Base-by-base conservation (phyloP, 371 early-diverging fungal genomes). In the Rhizopus arrhizus region DNA sequence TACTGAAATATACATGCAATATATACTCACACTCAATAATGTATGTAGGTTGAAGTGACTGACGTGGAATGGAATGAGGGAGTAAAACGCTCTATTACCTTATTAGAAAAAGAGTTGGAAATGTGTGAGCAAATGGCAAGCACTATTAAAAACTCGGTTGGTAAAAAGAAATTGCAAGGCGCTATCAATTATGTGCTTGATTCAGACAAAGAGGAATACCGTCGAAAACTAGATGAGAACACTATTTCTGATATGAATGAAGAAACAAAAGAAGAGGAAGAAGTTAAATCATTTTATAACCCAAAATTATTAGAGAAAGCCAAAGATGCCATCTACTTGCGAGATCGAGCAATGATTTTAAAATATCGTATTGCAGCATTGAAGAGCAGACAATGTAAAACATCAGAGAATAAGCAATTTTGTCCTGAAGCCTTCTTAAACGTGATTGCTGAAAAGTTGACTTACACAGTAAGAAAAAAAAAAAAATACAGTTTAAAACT, bases 391-490 rank as follows among this genome's bases (percentile, higher is more conserved):
- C 85, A 88, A 40, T 97, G 97, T 66, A 81, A 84, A 61, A 75
- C 74, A 43, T 70, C 81, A 8, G 88, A 89, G 36, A 91, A 91
- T 78, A 91, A 91, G 76, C 78, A 85, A n/a, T 85, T 91, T 56
- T 98, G 98, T 60, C 96, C 97, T 16, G 98, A 98, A 73, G 89
- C 91, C 2, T 95, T 93, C 67, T 74, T 97, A 57, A 88, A 88
- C 31, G 90, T 93, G 48, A 89, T 98, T 46, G 88, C 96, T 0
- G 93, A 96, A 56, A 96, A 98, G 69, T 75, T 98, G 50, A 90
- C 96, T 0, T 90, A 92, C 62, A 95, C 94, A 12, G 80, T 77
- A 69, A 68, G 68, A 58, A 11, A 16, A 13, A 10, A 16, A 10
- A 16, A 10, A 45, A 16, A 11, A 15, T 6, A 13, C 5, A 45